Percentiles rank a stretch among this genome's conserved stretches.
Conservation (phyloP, 768 basidiomycete genomes). For the Suillus variegatus region DNA sequence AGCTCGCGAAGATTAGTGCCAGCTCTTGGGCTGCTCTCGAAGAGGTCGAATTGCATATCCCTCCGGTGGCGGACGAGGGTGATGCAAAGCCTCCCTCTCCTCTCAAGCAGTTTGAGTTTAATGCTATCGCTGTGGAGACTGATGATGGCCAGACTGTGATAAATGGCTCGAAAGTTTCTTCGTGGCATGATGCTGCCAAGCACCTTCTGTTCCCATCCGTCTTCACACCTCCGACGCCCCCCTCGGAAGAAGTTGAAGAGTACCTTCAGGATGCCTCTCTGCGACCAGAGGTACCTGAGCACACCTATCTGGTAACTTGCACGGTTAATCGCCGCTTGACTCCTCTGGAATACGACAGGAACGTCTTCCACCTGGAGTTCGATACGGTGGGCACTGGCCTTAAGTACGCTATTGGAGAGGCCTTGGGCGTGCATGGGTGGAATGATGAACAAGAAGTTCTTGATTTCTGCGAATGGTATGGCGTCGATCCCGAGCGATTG, state of each 20-base stretch:
- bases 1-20: constrained; percentile 53
- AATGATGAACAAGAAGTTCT: constrained; percentile 88
- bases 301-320: constrained; percentile 92
- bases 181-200: constrained; percentile 87
- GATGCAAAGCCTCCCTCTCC: constrained; percentile 26
- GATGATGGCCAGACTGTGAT: constrained; percentile 57
- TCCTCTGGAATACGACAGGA: constrained; percentile 93
- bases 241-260: constrained; percentile 35
- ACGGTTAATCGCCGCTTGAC: constrained; percentile 94
- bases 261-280: constrained; percentile 66
- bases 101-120: constrained; percentile 66
- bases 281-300: constrained; percentile 85
- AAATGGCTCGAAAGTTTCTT: constrained; percentile 60
- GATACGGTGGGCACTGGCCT: constrained; percentile 89
- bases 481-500: constrained; percentile 75
- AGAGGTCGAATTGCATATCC: constrained; percentile 47
- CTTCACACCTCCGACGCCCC: constrained; percentile 55
- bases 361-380: constrained; percentile 99
- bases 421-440: constrained; percentile 97
- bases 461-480: constrained; percentile 92
- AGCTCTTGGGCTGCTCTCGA: constrained; percentile 68
- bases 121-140: constrained; percentile 71
- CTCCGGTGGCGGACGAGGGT: constrained; percentile 20
- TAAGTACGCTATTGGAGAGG: constrained; percentile 95
- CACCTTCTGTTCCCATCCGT: constrained; percentile 87